These are phyloP conservation scores for Actinomortierella ambigua DNA, from an alignment of 371 early-diverging fungal genomes.

Conservation along the genomic window DNA sequence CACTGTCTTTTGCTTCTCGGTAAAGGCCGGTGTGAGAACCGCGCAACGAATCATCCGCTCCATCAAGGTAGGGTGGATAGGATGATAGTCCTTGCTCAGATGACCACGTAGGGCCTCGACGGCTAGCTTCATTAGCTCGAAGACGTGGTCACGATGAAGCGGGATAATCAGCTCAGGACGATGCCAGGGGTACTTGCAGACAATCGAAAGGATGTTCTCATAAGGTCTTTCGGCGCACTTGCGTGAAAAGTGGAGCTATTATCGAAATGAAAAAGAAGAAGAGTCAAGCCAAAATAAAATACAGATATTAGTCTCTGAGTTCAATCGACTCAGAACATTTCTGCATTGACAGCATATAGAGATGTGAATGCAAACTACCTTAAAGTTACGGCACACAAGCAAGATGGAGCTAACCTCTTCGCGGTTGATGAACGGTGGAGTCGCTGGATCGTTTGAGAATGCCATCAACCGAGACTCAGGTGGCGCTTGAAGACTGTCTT, in stretches of 20 bases:
- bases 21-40: conserved; percentile 66
- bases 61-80: conserved; percentile 55
- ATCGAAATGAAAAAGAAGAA: background rate
- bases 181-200: conserved; percentile 72
- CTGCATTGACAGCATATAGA: too few relatives aligned
- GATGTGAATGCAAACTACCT: conserved; percentile 38
- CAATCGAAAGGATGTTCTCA: conserved; percentile 69
- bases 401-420: conserved; percentile 67
- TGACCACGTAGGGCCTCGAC: conserved; percentile 58
- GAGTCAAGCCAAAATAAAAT: too few relatives aligned
- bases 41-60: conserved; percentile 57
- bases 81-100: conserved; percentile 54
- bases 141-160: conserved; percentile 69
- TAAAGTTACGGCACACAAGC: conserved; percentile 66
- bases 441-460: background rate
- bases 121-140: conserved; percentile 64
- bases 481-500: too few relatives aligned
- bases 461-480: too few relatives aligned
- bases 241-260: conserved; percentile 61
- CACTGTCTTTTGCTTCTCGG: conserved; percentile 64
- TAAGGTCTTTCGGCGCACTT: conserved; percentile 73
- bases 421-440: conserved; percentile 58
- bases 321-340: too few relatives aligned
- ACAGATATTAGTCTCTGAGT: too few relatives aligned
- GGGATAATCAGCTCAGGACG: conserved; percentile 55